These are phyloP conservation scores for Apiospora saccharicola DNA, from an alignment of 2,329 filamentous ascomycete genomes.

Conservation along the genomic window DNA sequence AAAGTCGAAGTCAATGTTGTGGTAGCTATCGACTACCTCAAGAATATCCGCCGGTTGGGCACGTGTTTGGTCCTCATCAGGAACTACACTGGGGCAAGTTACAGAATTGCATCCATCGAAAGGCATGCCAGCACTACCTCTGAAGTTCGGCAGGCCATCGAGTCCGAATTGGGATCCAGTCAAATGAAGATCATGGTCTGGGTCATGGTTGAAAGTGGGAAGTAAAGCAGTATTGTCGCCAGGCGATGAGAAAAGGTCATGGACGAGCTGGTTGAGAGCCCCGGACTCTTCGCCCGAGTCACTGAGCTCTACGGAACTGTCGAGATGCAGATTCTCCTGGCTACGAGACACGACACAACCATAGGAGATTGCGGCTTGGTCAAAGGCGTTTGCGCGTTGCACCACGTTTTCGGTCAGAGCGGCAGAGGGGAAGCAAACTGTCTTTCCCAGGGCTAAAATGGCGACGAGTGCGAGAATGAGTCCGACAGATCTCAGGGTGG, in stretches of 20 bases:
- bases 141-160: neutral
- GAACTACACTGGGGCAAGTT: neutral
- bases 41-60: neutral
- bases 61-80: neutral
- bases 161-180: neutral
- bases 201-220: neutral
- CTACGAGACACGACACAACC: neutral
- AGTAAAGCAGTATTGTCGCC: neutral
- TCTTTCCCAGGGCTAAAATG: neutral
- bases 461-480: neutral
- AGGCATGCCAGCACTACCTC: accelerated
- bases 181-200: neutral
- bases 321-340: neutral
- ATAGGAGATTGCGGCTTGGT: neutral
- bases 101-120: neutral
- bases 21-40: too few species aligned
- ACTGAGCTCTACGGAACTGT: neutral
- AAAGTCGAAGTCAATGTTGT: neutral
- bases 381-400: neutral
- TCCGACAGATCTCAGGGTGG: neutral
- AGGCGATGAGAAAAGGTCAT: neutral
- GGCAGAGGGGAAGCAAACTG: neutral
- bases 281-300: neutral
- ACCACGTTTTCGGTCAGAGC: neutral
- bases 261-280: neutral